Evolutionary conservation across 768 basidiomycete genomes (phyloP), one percentile per base, ranked within the genome.

Genomic region (Aureoboletus auriporus): DNA sequence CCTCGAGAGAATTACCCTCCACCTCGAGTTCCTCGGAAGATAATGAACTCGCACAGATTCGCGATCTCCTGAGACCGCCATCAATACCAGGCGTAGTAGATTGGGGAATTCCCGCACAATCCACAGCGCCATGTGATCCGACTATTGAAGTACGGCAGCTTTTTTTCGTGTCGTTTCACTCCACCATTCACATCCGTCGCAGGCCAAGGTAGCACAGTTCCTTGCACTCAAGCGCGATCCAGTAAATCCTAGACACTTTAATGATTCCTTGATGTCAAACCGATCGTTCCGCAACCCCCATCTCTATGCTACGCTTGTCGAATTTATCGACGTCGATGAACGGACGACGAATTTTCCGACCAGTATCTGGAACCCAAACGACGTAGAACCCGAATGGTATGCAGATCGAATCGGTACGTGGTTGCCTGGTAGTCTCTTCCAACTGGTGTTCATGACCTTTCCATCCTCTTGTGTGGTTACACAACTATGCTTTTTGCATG

Each of bases 251-350:
- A 83, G 84, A 56, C 93, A 96, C 66, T 97, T 96, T 72, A 99
- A 98, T 65, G 93, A 96, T 66, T 90, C 90, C 2, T 78, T 99
- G 36, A 91, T 97, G 84, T 81, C 84, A 8, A 91, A 89, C 56
- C 84, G 91, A 38, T 84, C 92, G 5, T 99, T 98, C 69, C 83
- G 93, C 26, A 99, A 99, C 61, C 95, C 95, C 0, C 91, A 96
- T 61, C 79, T 98, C n/a, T 96, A 95, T 67, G 75, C 89, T 11
- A 93, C 93, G 58, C 80, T 99, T 2, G 94, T 99, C 53, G 91
- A 96, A 61, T 96, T 94, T 63, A 84, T 96, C 13, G 86, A 88
- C 49, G 86, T 94, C 13, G 85, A 95, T 59, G 95, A 98, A 65
- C 79, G 84, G 13, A 72, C 80, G n/a, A 87, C 86, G 2, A 89